Conservation (phyloP, 352 stramenopile species). For the Phytophthora podocarpi region DNA sequence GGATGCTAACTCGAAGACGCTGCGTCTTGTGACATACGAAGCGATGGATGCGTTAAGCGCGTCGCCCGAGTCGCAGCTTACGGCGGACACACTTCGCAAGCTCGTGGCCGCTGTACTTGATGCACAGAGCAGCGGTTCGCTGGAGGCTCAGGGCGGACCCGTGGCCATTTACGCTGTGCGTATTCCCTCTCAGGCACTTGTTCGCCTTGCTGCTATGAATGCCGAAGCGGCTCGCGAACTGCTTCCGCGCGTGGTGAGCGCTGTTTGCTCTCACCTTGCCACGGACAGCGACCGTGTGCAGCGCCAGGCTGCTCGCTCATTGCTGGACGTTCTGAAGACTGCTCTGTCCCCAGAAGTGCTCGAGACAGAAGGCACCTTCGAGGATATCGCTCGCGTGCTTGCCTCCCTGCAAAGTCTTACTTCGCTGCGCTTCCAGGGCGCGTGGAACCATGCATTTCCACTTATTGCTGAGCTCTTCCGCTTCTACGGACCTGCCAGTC, state of each 20-base stretch:
- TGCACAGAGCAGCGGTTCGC: slow-evolving; percentile 60
- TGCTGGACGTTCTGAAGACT: slow-evolving; percentile 69
- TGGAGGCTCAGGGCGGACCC: slow-evolving; percentile 52
- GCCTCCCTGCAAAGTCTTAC: slow-evolving; percentile 82
- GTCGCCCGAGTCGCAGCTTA: slow-evolving; percentile 62
- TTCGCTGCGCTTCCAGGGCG: slow-evolving; percentile 81
- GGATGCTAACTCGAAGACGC: slow-evolving; percentile 73
- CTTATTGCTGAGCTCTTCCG: slow-evolving; percentile 75
- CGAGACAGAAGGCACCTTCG: slow-evolving; percentile 59
- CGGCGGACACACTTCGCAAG: slow-evolving; percentile 67
- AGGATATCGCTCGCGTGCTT: slow-evolving; percentile 69
- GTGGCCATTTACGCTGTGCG: slow-evolving; percentile 69
- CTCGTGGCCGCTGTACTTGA: slow-evolving; percentile 67
- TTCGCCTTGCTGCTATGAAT: slow-evolving; percentile 69
- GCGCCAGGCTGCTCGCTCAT: slow-evolving; percentile 61
- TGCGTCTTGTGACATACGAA: slow-evolving; percentile 82
- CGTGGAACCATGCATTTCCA: slow-evolving; percentile 81
- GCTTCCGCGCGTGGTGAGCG: slow-evolving; percentile 76
- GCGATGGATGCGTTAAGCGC: slow-evolving; percentile 64
- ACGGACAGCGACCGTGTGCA: slow-evolving; percentile 61
- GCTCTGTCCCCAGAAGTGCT: slow-evolving; percentile 58
- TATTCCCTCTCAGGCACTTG: slow-evolving; percentile 64
- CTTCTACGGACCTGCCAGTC: slow-evolving; percentile 67
- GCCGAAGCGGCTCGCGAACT: slow-evolving; percentile 61
- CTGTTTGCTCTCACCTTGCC: slow-evolving; percentile 77